Base-by-base conservation (phyloP, 176 grass and related monocot genomes). In the bread wheat (Triticum aestivum) region DNA sequence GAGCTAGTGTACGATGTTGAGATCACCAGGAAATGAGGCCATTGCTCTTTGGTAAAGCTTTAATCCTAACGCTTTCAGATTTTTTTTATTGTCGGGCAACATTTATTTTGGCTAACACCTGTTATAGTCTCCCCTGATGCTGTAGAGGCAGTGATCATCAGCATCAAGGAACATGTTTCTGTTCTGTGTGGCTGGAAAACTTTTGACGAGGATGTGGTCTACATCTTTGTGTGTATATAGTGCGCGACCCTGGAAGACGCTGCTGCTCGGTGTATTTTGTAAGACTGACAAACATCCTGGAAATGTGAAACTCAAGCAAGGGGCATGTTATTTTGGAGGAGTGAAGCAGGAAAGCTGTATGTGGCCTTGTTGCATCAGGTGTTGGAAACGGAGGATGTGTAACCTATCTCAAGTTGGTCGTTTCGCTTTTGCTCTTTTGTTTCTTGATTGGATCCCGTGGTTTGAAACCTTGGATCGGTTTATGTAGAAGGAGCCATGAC, bases 1-100 rank as follows among this genome's bases (percentile, higher is more conserved):
- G 87, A 69, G 47, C 52, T 9, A 5, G 77, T 87, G 14, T 94
- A 67, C 68, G 74, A 76, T 24, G 92, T 94, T 52, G 37, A 35
- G 30, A 70, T 89, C 79, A 69, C 67, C 15, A 63, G 32, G 24
- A 67, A 64, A 18, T 77, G 81, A 77, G 13, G 13, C 0, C 5
- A 23, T 17, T 5, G 42, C 17, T 77, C 33, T 65, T 65, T 1
- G 42, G 65, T 41, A 79, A 49, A 42, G 51, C 8, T 32, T 67
- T 9, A 42, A 41, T 20, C 54, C 11, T 8, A 11, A 29, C 41
- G 70, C 3, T 52, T 51, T 37, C 6, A 2, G 37, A 9, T 30
- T 61, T 26, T n/a, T 32, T 59, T 21, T 59, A 5, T 23, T 2
- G 7, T 5, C 7, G 8, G 0, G 37, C 37, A 38, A 61, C 21